Percentiles rank a stretch among this genome's conserved stretches.
Conservation (phyloP, 169 alveolate genomes). For the Babesia microti region DNA sequence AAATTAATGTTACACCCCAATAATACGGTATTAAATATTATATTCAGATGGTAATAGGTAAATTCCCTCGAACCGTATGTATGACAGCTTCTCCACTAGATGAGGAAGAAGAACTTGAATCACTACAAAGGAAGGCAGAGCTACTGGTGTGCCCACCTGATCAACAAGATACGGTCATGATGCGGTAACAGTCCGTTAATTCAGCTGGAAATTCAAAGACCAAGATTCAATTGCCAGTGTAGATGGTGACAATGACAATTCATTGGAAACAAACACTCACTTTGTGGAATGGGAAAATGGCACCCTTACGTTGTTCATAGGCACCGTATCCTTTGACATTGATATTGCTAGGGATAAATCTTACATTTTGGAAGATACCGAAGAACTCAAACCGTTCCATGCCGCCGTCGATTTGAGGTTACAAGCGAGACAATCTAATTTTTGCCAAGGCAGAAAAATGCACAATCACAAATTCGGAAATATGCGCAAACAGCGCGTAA, state of each 20-base stretch:
- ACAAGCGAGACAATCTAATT: constrained; percentile 33
- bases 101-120: constrained; percentile 14
- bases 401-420: constrained; percentile 32
- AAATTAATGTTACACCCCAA: constrained; percentile 1
- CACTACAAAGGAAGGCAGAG: constrained; percentile 19
- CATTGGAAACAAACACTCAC: constrained; percentile 28
- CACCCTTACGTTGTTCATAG: constrained; percentile 26
- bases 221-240: neutral
- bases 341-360: constrained; percentile 26
- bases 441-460: too few species aligned
- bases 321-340: constrained; percentile 25
- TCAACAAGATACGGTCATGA: constrained; percentile 5
- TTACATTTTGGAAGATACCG: constrained; percentile 38
- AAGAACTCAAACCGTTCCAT: constrained; percentile 43
- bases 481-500: too few species aligned
- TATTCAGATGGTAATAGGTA: constrained; percentile 33
- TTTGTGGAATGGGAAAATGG: constrained; percentile 47
- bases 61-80: constrained; percentile 37
- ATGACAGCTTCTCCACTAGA: constrained; percentile 18
- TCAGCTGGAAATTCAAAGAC: constrained; percentile 1
- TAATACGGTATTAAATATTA: constrained; percentile 1
- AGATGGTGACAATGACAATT: constrained; percentile 2
- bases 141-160: constrained; percentile 27
- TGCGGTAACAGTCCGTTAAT: constrained; percentile 8
- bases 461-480: too few species aligned